Evolutionary conservation across 2,329 filamentous ascomycete species (phyloP), one percentile per base, ranked within the genome.

Genomic region (Colletotrichum nymphaeae): DNA sequence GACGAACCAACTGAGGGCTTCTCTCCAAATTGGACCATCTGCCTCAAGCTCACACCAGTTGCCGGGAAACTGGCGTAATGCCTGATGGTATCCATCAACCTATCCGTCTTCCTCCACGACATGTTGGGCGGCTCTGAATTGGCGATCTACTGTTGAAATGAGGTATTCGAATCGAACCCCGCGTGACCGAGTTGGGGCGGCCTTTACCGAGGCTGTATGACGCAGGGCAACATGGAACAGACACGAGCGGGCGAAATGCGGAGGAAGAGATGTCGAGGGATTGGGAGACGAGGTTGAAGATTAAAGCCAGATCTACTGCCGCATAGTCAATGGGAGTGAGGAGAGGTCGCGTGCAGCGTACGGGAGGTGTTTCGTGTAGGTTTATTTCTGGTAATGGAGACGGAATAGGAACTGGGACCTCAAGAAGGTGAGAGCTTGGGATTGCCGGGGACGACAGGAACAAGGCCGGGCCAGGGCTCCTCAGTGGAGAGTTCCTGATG

Each of bases 1-100:
- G 70, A 83, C 89, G 80, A 87, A 97, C 94, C 95, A 78, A 92
- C 94, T 19, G 95, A 98, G 66, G 96, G 95, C 83, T 92, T 94
- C 87, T 98, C 95, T 81, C 96, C 96, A 83, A 98, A 98, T 84
- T 98, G 96, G 72, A 98, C 96, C 97, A 99, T 99, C 89, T 99
- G 97, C 83, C 97, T 91, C 84, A 99, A 89, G 82, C 95, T 98
- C 79, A 97, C 94, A 80, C 97, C 97, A 16, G 97, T 99, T 74
- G 97, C 97, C 76, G 97, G 97, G 84, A 98, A 99, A 85, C 92
- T 95, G 83, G 95, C 94, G 90, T 98, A 98, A 86, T 98, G 95
- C 84, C 93, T 92, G 92, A 98, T 98, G 88, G 94, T 98, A 79
- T 97, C 93, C 94, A 98, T 97, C 92, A 98, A 86, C 86, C 91